Evolutionary conservation across 2,329 filamentous ascomycete genomes (phyloP), one percentile per base, ranked within the genome.

Genomic region (Trichothecium sympodiale): DNA sequence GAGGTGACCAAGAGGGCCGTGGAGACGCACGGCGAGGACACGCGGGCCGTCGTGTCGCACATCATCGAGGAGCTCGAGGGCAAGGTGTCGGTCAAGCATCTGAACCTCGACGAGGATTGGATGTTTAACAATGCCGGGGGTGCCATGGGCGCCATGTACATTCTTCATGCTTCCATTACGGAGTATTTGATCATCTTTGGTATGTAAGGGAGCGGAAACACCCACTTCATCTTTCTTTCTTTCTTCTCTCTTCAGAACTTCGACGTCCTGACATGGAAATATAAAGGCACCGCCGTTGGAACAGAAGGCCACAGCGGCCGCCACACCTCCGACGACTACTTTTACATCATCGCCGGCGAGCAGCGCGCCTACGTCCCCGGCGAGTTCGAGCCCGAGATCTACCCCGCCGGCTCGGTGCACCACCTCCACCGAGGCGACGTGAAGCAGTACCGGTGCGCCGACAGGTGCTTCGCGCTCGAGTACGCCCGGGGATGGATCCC

Each of bases 321-420:
- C 34, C 87, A 94, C 69, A 89, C 85, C 10, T 86, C 86, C 13
- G 83, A 94, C 61, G 87, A 94, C 67, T 94, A 91, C 69, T 94
- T 94, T 70, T 76, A 88, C 68, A 94, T 94, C 67, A 69, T 94
- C 23, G 67, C 67, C 25, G 87, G 87, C 48, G 76, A 78, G 48
- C 79, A 94, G 61, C 68, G 75, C 49, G 82, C 85, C 44, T 88
- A 86, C 65, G 69, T 74, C 4, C 74, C 79, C 3, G 80, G 80
- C 45, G 54, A 66, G 43, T 84, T 76, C 57, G 67, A 72, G 54
- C 64, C 78, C 25, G 80, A 85, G 59, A 61, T 83, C 42, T 89
- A 86, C 62, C 67, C 72, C 0, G 60, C 73, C 37, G 83, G 83
- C 27, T 69, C 60, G 47, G 71, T 86, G 45, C 80, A 91, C 64